Conservation (phyloP, 2,329 filamentous ascomycete genomes). For the Blastomyces emzantsi region DNA sequence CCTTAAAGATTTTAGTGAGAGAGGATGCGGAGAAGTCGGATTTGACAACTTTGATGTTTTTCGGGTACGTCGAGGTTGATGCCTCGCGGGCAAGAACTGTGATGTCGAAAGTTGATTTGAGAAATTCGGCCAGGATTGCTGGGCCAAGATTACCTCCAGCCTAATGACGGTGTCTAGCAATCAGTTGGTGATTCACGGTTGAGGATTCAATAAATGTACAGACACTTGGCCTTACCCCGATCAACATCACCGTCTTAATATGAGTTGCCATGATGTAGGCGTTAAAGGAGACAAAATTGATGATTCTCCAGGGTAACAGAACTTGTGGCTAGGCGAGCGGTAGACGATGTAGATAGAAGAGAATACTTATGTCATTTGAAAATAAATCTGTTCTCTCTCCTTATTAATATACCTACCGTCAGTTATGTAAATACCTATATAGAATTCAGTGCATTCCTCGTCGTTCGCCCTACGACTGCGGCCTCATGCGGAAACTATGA, state of each 20-base stretch:
- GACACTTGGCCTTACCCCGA: neutral
- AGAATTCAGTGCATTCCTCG: neutral
- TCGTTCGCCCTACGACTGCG: neutral
- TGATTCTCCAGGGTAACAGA: neutral
- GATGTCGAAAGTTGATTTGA: constrained; percentile 3
- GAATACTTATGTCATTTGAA: neutral
- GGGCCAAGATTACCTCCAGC: neutral
- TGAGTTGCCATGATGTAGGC: neutral
- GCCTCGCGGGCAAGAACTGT: constrained; percentile 42
- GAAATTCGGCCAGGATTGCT: neutral
- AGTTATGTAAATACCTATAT: neutral
- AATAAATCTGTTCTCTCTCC: neutral
- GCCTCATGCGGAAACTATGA: neutral
- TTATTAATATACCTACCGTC: neutral
- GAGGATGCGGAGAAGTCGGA: constrained; percentile 43
- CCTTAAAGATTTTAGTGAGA: constrained; percentile 42
- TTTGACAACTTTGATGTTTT: constrained; percentile 36
- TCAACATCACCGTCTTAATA: neutral
- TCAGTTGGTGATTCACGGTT: neutral
- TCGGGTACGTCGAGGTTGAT: constrained; percentile 32
- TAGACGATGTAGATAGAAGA: neutral
- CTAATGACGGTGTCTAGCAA: neutral
- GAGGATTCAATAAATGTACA: neutral
- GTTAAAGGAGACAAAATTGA: neutral
- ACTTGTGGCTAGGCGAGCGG: neutral